phyloP scores from a whole-genome alignment of 768 basidiomycete genomes.

The Suillus sp. region DNA sequence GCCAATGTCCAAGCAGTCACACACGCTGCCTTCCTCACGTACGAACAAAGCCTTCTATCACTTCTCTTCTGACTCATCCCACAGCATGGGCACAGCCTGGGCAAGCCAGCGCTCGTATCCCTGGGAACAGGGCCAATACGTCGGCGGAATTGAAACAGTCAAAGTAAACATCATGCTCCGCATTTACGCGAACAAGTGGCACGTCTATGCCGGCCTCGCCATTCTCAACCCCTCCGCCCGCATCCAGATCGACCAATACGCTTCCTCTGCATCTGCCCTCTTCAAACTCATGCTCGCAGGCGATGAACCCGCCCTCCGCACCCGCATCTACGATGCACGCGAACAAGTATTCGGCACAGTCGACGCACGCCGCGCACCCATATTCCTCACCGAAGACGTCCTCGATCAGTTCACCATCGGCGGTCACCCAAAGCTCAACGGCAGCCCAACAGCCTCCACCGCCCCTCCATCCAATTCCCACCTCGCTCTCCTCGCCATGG shows the following conservation, averaged over 20 bases:
- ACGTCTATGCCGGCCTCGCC: conserved; percentile 98
- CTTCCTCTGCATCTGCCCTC: conserved; percentile 80
- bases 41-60: conserved; percentile 16
- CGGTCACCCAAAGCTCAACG: conserved; percentile 25
- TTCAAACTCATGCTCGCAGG: conserved; percentile 92
- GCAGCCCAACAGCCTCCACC: conserved; percentile 11
- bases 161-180: conserved; percentile 95
- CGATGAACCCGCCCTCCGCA: conserved; percentile 55
- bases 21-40: conserved; percentile 97
- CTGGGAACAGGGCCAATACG: conserved; percentile 95
- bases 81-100: conserved; percentile 99
- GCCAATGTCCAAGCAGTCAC: conserved; percentile 99
- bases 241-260: conserved; percentile 88
- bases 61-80: conserved; percentile 10
- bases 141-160: conserved; percentile 96
- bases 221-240: conserved; percentile 93
- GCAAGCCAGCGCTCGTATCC: conserved; percentile 74
- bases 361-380: conserved; percentile 48
- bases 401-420: conserved; percentile 91
- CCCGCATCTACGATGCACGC: conserved; percentile 73
- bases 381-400: conserved; percentile 81
- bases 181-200: conserved; percentile 97
- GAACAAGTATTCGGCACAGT: conserved; percentile 72
- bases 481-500: conserved; percentile 94
- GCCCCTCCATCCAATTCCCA: conserved; percentile 73